Evolutionary conservation across 2,329 filamentous ascomycete species (phyloP), one percentile per base, ranked within the genome.

Genomic region (Verticillium longisporum): DNA sequence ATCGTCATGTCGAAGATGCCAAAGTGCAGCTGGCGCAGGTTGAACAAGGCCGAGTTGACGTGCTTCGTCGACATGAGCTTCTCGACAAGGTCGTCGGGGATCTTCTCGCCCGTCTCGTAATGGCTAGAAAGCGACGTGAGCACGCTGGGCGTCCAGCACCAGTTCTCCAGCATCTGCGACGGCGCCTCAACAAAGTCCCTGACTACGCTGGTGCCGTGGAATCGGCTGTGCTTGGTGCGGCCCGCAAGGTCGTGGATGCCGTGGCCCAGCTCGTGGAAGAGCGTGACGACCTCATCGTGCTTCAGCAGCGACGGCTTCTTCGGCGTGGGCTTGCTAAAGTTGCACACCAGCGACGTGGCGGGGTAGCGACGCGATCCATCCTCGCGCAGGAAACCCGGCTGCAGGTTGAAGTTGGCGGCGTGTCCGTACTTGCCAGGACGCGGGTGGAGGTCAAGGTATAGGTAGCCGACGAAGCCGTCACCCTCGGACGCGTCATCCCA

Each of bases 1-100:
- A 94, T 82, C 0, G 86, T 85, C 90, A 95, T 94, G 72, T 95
- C 90, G 67, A 91, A 94, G 63, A 91, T 88, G 45, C 90, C 91
- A 69, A 92, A 92, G 73, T 92, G 86, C 53, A 95, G 78, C 74
- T 94, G 91, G 50, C 88, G 82, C 33, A 94, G 80, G 70, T 92
- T 93, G 75, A 89, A 90, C 5, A 92, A 82, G 0, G 89, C 89
- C 63, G 87, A 90, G 72, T 94, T 94, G 71, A 94, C 88, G 68
- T 92, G 88, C 75, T 92, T 91, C 14, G 89, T 92, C 57, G 81
- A 82, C 69, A 95, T 87, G 63, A 92, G 82, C 72, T 87, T 90
- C 68, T 87, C 79, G 61, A 93, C 87, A 18, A 95, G 79, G 14
- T 89, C 87, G 66, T 91, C 87, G 0, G 91, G 88, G 62, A 95